Evolutionary conservation across 331 rosid species (phyloP).

Genomic region (Quercus phellos): DNA sequence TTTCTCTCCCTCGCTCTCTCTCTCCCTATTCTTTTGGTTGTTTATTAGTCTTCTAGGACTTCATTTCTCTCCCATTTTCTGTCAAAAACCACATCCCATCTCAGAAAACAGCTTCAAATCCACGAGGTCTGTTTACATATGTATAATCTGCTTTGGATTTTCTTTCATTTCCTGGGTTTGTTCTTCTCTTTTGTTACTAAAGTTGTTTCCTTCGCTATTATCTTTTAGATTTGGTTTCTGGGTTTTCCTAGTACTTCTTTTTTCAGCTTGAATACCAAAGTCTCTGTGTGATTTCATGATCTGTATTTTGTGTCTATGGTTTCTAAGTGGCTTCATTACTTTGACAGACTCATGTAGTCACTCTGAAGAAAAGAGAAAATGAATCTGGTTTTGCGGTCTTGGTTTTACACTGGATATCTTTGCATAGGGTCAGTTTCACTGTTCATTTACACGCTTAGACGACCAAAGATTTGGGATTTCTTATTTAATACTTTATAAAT

Average conservation of each 20-base stretch:
- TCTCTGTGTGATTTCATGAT: constrained; percentile 17
- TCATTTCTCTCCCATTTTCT: constrained; percentile 7
- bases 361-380: not conserved
- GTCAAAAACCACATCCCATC: not conserved
- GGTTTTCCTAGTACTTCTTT: constrained; percentile 3
- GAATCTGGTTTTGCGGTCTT: constrained; percentile 12
- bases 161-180: constrained; percentile 5
- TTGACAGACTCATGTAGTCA: not conserved
- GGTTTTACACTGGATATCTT: constrained; percentile 15
- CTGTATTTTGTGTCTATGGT: not conserved
- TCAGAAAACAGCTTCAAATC: not conserved
- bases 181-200: not conserved
- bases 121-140: not conserved
- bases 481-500: not conserved
- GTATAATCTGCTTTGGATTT: not conserved
- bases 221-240: not conserved
- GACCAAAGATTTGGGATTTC: constrained; percentile 18
- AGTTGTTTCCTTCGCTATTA: not conserved
- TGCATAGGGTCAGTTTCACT: constrained; percentile 1
- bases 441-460: not conserved
- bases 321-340: constrained; percentile 1
- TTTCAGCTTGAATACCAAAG: not conserved
- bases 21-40: not conserved
- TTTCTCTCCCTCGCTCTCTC: not conserved
- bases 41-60: constrained; percentile 5